Conservation (phyloP, 2,329 filamentous ascomycete species). For the Pseudocercospora musae region DNA sequence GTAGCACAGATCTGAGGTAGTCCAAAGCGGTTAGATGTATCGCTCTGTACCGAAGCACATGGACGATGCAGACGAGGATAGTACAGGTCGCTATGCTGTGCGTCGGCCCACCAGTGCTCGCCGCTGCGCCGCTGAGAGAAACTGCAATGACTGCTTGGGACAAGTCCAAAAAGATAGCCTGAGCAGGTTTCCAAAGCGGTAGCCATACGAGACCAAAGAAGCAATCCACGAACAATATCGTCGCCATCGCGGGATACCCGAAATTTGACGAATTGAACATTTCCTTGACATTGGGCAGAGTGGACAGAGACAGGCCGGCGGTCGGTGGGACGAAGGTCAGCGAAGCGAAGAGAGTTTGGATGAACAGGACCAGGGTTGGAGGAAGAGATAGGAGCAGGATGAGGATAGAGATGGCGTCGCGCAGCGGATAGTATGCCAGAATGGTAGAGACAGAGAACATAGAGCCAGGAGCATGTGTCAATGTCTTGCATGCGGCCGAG, state of each 20-base stretch:
- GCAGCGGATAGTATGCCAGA: constrained; percentile 81
- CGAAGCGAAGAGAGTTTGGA: constrained; percentile 88
- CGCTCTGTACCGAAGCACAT: constrained; percentile 53
- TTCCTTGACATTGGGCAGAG: constrained; percentile 76
- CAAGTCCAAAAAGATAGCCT: constrained; percentile 83
- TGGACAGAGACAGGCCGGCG: constrained; percentile 63
- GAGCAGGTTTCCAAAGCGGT: constrained; percentile 80
- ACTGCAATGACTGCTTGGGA: constrained; percentile 92
- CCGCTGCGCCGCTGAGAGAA: constrained; percentile 78
- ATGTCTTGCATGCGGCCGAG: constrained; percentile 44
- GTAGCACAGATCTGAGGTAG: constrained; percentile 37
- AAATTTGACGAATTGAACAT: constrained; percentile 79
- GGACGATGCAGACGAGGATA: constrained; percentile 58
- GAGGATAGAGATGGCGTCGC: constrained; percentile 93
- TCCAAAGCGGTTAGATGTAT: constrained; percentile 39
- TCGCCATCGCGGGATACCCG: constrained; percentile 80
- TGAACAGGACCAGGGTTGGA: constrained; percentile 78
- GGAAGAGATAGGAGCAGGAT: constrained; percentile 93
- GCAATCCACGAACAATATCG: constrained; percentile 80
- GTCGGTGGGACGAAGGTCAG: constrained; percentile 84
- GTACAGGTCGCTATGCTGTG: constrained; percentile 71
- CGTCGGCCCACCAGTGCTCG: constrained; percentile 64
- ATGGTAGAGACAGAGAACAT: constrained; percentile 80
- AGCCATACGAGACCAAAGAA: constrained; percentile 77
- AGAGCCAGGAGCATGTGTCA: constrained; percentile 65